Conservation (phyloP, 2,329 filamentous ascomycete species). For the Neofusicoccum parvum region DNA sequence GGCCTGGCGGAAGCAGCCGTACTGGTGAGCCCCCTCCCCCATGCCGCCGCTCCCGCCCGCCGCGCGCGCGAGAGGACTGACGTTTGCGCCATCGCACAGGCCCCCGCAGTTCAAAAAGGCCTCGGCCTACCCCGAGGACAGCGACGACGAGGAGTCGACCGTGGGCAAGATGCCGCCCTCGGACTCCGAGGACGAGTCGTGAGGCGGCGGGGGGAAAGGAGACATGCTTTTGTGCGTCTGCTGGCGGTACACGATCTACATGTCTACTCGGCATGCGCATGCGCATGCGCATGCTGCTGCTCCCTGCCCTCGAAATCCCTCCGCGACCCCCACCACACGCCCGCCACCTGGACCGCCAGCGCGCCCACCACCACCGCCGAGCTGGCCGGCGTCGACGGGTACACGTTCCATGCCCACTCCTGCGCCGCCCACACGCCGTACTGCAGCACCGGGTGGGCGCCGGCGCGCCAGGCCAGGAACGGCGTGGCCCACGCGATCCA, state of each 20-base stretch:
- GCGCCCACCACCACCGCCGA: conserved; percentile 70
- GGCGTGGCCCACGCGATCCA: conserved; percentile 90
- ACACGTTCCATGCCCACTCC: conserved; percentile 94
- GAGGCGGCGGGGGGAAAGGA: not conserved
- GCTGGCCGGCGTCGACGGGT: conserved; percentile 73
- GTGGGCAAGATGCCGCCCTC: conserved; percentile 84
- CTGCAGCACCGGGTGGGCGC: conserved; percentile 67
- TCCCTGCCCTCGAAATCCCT: conserved; percentile 31
- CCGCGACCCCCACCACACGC: conserved; percentile 61
- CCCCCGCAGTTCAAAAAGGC: conserved; percentile 76
- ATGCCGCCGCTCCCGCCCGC: conserved; percentile 12
- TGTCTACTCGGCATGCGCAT: conserved; percentile 34
- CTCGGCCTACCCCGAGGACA: conserved; percentile 60
- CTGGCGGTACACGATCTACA: no score
- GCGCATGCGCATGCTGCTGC: not conserved
- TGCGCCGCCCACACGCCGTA: conserved; percentile 74
- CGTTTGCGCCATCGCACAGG: conserved; percentile 50
- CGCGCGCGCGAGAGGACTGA: no score
- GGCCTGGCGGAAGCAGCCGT: conserved; percentile 83
- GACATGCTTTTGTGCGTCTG: not conserved
- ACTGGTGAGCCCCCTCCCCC: conserved; percentile 61
- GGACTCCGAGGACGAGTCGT: conserved; percentile 67
- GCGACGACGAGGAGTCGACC: conserved; percentile 75
- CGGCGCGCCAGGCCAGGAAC: conserved; percentile 80
- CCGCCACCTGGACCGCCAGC: conserved; percentile 66